Base-by-base conservation (phyloP, 805 yeast genomes). In the Scheffersomyces ergatensis region DNA sequence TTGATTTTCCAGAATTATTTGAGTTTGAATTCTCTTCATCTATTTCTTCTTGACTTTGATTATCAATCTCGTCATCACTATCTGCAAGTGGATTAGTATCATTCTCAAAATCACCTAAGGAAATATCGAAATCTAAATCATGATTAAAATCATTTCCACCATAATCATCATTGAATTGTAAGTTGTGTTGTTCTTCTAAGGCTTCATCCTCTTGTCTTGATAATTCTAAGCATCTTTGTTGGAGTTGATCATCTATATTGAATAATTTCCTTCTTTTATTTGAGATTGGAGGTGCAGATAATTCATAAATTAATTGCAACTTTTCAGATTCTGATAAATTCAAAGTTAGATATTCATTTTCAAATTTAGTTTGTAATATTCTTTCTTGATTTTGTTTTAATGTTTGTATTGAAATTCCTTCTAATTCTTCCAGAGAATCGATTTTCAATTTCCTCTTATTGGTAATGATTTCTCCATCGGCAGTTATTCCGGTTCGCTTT, bases 401-500 rank as follows among this genome's bases (percentile, higher is more conserved):
- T 17, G 59, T 68, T 24, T 59, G 63, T 17, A 61, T 56, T 20
- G 70, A 58, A n/a, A 67, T 50, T 1, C 71, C 77, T n/a, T 73
- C 62, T 30, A 78, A 57, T 34, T 74, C 79, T 15, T 62, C 70
- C 4, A 45, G 53, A 0, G 62, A 48, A 53, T 81, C 85, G n/a
- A 72, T 52, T 25, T 66, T 57, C 20, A 80, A 50, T 47, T 67
- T 72, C 43, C 75, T 67, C 41, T 72, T 71, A 24, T 63, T 57
- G 2, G 82, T 77, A 47, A 74, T 68, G 3, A 78, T 41, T 15
- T 52, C 72, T 26, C 80, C 82, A 21, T 54, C 60, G 23, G 65
- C 72, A 3, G 62, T 54, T 40, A 63, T 58, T 42, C 67, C 60
- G n/a, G 58, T 45, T 25, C 62, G 51, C 23, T 58, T 60, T 34